Evolutionary conservation across 345 rosid species (phyloP).

Genomic region (Nephelium lappaceum): DNA sequence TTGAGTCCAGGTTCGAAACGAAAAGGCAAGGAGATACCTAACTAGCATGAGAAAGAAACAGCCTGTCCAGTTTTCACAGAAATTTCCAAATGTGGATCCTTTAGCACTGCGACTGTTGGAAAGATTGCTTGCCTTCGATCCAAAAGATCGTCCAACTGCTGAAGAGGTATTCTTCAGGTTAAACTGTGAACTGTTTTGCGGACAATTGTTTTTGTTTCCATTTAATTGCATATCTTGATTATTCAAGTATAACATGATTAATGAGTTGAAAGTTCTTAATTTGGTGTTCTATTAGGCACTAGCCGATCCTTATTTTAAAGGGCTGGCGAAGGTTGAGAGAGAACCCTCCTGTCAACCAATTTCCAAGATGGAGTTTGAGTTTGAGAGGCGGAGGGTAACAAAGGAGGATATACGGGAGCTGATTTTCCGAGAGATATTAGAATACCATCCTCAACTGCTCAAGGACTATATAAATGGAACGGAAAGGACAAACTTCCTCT

Average conservation of each 20-base stretch:
- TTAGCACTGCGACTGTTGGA: conserved; percentile 68
- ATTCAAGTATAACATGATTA: neutral
- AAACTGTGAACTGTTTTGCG: conserved; percentile 3
- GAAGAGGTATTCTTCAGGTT: conserved; percentile 60
- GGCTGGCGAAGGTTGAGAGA: conserved; percentile 85
- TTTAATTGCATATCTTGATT: neutral
- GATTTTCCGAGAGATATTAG: conserved; percentile 82
- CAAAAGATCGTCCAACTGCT: conserved; percentile 90
- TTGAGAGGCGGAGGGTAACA: conserved; percentile 89
- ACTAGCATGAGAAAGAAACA: conserved; percentile 95
- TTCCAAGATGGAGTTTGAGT: conserved; percentile 96
- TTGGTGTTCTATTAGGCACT: conserved; percentile 58
- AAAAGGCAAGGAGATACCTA: conserved; percentile 89
- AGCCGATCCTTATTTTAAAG: conserved; percentile 89
- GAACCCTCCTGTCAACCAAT: conserved; percentile 96
- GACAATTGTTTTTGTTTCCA: neutral
- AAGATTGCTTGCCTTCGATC: conserved; percentile 89
- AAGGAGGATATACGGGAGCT: conserved; percentile 90
- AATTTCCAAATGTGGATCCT: conserved; percentile 87
- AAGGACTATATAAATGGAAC: conserved; percentile 85
- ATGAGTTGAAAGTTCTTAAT: neutral
- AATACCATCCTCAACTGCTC: conserved; percentile 93
- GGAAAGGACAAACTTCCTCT: conserved; percentile 87
- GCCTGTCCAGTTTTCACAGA: conserved; percentile 67
- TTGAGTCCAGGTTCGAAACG: conserved; percentile 75